Evolutionary conservation across 176 grass and related monocot genomes (phyloP), one percentile per base, ranked within the genome.

Genomic region (Lolium rigidum): DNA sequence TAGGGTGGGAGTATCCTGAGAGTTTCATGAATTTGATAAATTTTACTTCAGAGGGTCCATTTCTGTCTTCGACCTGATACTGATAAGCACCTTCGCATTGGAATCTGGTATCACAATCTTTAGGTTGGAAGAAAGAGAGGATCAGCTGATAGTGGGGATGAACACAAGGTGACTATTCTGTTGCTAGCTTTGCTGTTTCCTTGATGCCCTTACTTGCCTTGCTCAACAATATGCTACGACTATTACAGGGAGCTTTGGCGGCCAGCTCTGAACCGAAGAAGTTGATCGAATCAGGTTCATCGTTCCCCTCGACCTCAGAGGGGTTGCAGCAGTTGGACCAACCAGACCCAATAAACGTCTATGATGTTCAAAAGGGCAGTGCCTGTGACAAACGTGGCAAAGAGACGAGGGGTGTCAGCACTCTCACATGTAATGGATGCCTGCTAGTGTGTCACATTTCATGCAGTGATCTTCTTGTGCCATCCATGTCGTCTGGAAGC

Each of bases 341-440:
- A 85, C 70, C 83, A 47, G 51, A 90, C 84, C 84, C 77, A 80
- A 73, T 64, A 68, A 49, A 90, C 78, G 63, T 75, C 24, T 84
- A 70, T 86, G 83, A 72, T 74, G 50, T 78, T 72, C 81, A 84
- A 41, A 84, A 56, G 46, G 48, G 51, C 69, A 82, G 24, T 50
- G 68, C 38, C 58, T 98, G 91, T 86, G 83, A 86, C 46, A 80
- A 88, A 25, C 92, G 96, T 89, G 68, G 65, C 74, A 80, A 80
- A 24, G 90, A 89, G 83, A 90, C 83, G 50, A 86, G 76, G 72
- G 89, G 49, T 21, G 76, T 79, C 3, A 60, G 82, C 62, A 38
- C 89, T 82, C 54, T 98, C 73, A 90, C 76, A 51, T 95, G 95
- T 76, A 63, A 90, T 31, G 88, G 86, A 71, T 98, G 95, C 64